phyloP scores from a whole-genome alignment of 2,329 filamentous ascomycete genomes.

The Annulohypoxylon truncatum region DNA sequence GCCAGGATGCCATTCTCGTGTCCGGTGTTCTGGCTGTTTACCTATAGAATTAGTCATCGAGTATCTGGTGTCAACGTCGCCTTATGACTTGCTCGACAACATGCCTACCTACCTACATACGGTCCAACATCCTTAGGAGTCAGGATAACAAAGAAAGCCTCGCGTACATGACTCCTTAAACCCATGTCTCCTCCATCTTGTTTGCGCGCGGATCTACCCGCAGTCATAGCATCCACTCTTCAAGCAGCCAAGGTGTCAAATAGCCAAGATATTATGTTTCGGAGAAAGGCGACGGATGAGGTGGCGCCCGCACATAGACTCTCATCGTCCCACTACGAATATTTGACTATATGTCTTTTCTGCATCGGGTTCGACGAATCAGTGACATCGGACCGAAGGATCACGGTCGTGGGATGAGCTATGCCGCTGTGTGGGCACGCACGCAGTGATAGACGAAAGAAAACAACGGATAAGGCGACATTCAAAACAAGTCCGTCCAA shows the following conservation, averaged over 20 bases:
- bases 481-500: constrained; percentile 15
- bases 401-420: neutral
- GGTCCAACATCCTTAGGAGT: neutral
- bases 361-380: constrained; percentile 7
- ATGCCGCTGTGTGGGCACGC: constrained; percentile 4
- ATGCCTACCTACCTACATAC: no score
- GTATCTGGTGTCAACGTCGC: neutral
- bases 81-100: no score
- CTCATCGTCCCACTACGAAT: neutral
- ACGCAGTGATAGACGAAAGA: neutral
- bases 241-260: neutral
- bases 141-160: neutral
- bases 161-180: neutral
- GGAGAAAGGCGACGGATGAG: neutral
- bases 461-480: constrained; percentile 14
- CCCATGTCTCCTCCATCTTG: neutral
- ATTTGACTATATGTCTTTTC: neutral
- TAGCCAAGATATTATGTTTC: neutral
- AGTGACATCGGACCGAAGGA: constrained; percentile 22
- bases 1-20: neutral
- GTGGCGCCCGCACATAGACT: neutral
- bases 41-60: constrained; percentile 19
- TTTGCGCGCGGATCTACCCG: neutral
- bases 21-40: neutral
- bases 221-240: neutral